phyloP scores from a whole-genome alignment of 163 green algal species.

The Scenedesmus sp. region DNA sequence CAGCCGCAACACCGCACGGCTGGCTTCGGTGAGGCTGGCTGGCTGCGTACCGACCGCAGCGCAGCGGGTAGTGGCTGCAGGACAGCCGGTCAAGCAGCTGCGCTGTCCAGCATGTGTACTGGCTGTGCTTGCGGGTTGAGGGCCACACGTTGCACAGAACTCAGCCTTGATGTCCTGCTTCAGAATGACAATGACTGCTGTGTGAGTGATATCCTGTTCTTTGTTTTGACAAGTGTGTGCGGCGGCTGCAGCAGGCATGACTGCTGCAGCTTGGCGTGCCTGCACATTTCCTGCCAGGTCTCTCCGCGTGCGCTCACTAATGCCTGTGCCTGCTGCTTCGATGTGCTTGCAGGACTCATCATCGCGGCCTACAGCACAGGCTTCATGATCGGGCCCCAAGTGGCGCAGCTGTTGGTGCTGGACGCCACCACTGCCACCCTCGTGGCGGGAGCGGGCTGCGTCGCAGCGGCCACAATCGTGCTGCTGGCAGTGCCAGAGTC shows the following conservation, averaged over 20 bases:
- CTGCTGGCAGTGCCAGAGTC: slow-evolving; percentile 72
- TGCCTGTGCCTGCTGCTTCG: not conserved
- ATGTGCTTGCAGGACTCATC: slow-evolving; percentile 58
- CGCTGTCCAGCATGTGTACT: no score
- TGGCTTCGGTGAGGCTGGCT: slow-evolving; percentile 64
- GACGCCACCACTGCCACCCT: slow-evolving; percentile 37
- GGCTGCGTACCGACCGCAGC: no score
- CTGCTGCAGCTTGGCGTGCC: no score
- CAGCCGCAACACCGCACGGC: slow-evolving; percentile 62
- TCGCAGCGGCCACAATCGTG: slow-evolving; percentile 32
- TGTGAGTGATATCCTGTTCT: no score
- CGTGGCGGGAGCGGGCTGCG: slow-evolving; percentile 24
- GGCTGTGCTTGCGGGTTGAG: no score
- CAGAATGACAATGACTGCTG: no score
- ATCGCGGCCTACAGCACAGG: slow-evolving; percentile 70
- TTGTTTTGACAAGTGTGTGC: no score
- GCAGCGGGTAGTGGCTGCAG: not conserved
- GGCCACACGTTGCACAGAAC: no score
- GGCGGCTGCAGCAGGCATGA: no score
- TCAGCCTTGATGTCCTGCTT: no score
- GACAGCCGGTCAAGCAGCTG: no score
- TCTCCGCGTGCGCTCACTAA: not conserved
- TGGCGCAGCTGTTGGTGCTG: slow-evolving; percentile 56
- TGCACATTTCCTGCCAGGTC: not conserved
- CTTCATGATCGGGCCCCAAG: slow-evolving; percentile 70